Evolutionary conservation across 768 basidiomycete genomes (phyloP).

Genomic region (Psilocybe sp.): DNA sequence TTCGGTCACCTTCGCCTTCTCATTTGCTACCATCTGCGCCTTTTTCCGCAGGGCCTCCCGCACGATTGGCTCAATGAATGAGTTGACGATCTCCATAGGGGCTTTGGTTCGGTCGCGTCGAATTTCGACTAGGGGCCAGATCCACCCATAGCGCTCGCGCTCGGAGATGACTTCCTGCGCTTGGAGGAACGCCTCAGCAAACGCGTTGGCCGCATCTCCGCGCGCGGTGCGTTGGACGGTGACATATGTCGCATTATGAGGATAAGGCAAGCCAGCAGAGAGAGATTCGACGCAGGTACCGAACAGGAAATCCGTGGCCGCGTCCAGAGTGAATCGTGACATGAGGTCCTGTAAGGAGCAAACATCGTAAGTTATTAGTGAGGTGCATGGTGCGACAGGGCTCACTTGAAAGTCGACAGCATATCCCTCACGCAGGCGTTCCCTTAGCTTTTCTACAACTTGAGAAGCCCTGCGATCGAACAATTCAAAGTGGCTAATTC

Average conservation of each 20-base stretch:
- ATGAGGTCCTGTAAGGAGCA: conserved; percentile 48
- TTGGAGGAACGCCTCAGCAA: conserved; percentile 46
- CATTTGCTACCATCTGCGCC: conserved; percentile 10
- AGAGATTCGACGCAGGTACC: conserved; percentile 56
- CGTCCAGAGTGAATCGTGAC: conserved; percentile 63
- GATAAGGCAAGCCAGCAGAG: conserved; percentile 48
- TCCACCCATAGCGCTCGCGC: conserved; percentile 42
- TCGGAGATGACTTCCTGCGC: conserved; percentile 42
- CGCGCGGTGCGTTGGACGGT: conserved; percentile 18
- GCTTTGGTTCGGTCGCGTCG: conserved; percentile 40
- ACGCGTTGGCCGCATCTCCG: conserved; percentile 35
- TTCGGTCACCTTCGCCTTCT: conserved; percentile 25
- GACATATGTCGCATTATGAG: conserved; percentile 33
- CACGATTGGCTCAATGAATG: conserved; percentile 52
- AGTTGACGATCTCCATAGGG: conserved; percentile 52
- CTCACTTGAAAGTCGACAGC: conserved; percentile 58
- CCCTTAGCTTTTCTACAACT: conserved; percentile 41
- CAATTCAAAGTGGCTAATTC: conserved; percentile 57
- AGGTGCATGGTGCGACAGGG: neutral
- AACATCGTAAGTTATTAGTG: neutral
- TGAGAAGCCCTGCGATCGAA: conserved; percentile 54
- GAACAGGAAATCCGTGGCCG: conserved; percentile 66
- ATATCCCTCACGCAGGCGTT: conserved; percentile 45
- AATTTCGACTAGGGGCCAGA: conserved; percentile 56
- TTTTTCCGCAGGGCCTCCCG: conserved; percentile 46